Percentiles rank a stretch among this genome's conserved stretches.
phyloP scores from a whole-genome alignment of 1,284 basidiomycete genomes.

The Pseudomicrostroma phylloplanum region DNA sequence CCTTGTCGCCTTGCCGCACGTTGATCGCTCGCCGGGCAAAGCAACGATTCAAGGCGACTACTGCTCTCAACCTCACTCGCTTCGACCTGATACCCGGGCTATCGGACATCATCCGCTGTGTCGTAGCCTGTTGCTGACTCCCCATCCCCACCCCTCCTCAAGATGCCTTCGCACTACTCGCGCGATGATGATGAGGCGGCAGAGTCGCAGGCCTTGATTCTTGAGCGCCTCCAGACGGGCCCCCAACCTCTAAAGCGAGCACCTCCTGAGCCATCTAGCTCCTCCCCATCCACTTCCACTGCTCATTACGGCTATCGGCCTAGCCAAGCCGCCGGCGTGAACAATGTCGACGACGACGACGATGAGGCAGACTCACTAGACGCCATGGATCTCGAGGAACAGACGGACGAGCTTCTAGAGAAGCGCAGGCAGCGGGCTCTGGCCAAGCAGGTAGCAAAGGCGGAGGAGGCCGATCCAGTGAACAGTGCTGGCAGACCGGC shows the following conservation, averaged over 20 bases:
- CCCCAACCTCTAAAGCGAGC: background rate
- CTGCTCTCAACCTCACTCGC: too few relatives aligned
- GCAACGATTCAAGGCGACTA: too few relatives aligned
- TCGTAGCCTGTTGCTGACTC: too few relatives aligned
- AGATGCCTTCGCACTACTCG: background rate
- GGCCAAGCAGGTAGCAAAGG: constrained; percentile 19
- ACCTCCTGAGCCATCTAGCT: background rate
- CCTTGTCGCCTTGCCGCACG: too few relatives aligned
- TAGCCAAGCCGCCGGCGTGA: background rate
- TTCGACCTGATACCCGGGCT: too few relatives aligned
- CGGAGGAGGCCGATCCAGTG: constrained; percentile 20
- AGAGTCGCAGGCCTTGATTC: constrained; percentile 10
- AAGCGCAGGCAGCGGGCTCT: constrained; percentile 20
- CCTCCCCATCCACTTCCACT: too few relatives aligned
- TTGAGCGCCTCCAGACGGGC: constrained; percentile 11
- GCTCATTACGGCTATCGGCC: too few relatives aligned
- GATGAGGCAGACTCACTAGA: constrained; percentile 16
- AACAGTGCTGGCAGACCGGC: constrained; percentile 40
- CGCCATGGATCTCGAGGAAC: constrained; percentile 11
- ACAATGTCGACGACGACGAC: constrained; percentile 22
- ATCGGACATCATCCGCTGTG: too few relatives aligned
- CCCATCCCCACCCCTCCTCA: too few relatives aligned
- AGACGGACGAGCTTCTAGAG: constrained; percentile 10
- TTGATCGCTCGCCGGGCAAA: too few relatives aligned
- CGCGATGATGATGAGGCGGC: background rate